These are phyloP conservation scores for Taphrina pruni DNA, from an alignment of 1,139 yeast genomes.

Conservation along the genomic window DNA sequence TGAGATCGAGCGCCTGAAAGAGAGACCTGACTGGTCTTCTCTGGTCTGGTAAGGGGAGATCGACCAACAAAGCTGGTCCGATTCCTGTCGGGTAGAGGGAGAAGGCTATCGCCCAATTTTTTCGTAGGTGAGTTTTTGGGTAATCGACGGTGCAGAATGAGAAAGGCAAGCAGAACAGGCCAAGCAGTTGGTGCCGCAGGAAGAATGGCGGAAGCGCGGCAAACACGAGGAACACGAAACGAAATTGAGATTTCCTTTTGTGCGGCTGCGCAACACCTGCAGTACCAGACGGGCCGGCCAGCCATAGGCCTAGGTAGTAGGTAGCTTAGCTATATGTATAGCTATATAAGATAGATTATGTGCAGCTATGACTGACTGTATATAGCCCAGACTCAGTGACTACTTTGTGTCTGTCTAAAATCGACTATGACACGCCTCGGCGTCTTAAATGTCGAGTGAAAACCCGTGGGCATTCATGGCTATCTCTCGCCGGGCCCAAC, in stretches of 20 bases:
- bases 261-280: neutral
- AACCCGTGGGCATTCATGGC: too few species aligned
- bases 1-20: slow-evolving; percentile 21
- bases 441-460: too few species aligned
- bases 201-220: neutral
- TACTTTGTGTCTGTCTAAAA: too few species aligned
- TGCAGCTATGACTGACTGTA: too few species aligned
- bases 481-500: too few species aligned
- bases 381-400: too few species aligned
- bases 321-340: too few species aligned
- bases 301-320: too few species aligned
- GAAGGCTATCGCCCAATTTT: slow-evolving; percentile 1
- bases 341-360: too few species aligned
- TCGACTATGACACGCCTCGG: too few species aligned
- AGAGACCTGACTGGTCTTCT: slow-evolving; percentile 31
- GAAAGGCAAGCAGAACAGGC: neutral
- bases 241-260: neutral
- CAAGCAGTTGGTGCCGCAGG: neutral
- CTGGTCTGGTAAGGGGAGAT: slow-evolving; percentile 21
- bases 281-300: too few species aligned
- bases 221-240: slow-evolving; percentile 7
- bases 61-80: slow-evolving; percentile 31
- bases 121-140: slow-evolving; percentile 15
- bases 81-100: slow-evolving; percentile 1
- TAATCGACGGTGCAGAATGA: slow-evolving; percentile 5